Percentiles rank a stretch among this genome's conserved stretches.
Evolutionary conservation across 1,139 yeast species (phyloP).

Genomic region (Hansenula sp.): DNA sequence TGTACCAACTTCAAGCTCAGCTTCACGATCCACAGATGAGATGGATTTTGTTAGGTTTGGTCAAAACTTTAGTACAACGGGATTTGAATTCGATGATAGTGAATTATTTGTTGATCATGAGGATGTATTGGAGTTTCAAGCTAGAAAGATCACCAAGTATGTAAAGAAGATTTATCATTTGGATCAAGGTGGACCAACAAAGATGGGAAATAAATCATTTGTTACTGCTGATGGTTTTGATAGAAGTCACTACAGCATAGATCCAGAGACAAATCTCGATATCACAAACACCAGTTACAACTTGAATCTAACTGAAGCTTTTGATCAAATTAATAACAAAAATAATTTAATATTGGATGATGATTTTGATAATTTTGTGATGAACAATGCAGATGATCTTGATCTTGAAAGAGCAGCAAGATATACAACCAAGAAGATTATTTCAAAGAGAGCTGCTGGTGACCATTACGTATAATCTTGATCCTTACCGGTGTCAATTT

Average conservation of each 20-base stretch:
- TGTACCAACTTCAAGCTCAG: slow-evolving; percentile 26
- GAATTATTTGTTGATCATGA: slow-evolving; percentile 23
- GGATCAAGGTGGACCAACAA: slow-evolving; percentile 29
- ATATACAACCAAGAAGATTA: too few relatives aligned
- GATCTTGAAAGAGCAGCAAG: neutral
- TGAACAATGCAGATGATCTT: neutral
- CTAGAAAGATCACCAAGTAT: slow-evolving; percentile 44
- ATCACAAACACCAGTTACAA: slow-evolving; percentile 1
- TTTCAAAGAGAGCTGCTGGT: too few relatives aligned
- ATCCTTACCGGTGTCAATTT: too few relatives aligned
- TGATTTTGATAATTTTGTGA: neutral
- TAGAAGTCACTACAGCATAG: neutral
- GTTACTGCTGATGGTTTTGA: neutral
- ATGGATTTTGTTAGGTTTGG: slow-evolving; percentile 4
- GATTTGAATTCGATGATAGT: neutral
- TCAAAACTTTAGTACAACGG: too few relatives aligned
- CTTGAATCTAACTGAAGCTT: slow-evolving; percentile 1
- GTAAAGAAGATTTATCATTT: slow-evolving; percentile 36
- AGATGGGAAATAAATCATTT: slow-evolving; percentile 6
- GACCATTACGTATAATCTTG: too few relatives aligned
- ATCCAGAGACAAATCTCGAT: neutral
- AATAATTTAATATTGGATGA: neutral
- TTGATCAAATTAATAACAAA: neutral
- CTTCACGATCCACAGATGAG: slow-evolving; percentile 16
- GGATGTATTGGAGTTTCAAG: slow-evolving; percentile 48